Evolutionary conservation across 2,329 filamentous ascomycete genomes (phyloP).

Genomic region (Clonostachys solani): DNA sequence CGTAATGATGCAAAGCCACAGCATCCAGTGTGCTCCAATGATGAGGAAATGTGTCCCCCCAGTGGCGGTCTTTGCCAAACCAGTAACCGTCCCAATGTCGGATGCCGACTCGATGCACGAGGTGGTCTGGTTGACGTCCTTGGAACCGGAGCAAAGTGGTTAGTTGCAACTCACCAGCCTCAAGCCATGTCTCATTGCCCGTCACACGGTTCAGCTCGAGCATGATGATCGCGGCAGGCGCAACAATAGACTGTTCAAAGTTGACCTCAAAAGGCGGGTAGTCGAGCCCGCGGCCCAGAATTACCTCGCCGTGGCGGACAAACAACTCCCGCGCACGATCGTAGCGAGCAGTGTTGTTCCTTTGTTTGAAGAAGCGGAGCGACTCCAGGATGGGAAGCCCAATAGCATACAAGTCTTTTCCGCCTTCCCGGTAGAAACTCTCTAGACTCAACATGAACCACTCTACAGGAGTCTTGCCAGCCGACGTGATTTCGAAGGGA

Average conservation of each 20-base stretch:
- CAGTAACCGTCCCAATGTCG: background rate
- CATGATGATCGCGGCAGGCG: slow-evolving; percentile 1
- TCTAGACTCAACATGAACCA: background rate
- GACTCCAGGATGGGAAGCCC: background rate
- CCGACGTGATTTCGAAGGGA: background rate
- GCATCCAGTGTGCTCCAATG: background rate
- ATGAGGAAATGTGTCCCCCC: background rate
- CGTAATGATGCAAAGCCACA: background rate
- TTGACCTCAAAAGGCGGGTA: background rate
- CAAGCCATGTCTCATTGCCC: slow-evolving; percentile 13
- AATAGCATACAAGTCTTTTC: background rate
- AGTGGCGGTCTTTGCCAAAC: background rate
- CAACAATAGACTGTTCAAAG: background rate
- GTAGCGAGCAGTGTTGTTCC: background rate
- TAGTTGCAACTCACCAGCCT: background rate
- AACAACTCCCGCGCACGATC: background rate
- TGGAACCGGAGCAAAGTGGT: background rate
- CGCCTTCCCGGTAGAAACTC: background rate
- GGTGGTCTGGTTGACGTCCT: background rate
- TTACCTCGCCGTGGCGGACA: background rate
- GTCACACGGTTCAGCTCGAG: background rate
- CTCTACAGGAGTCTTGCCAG: background rate
- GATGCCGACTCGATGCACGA: background rate
- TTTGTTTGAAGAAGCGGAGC: background rate
- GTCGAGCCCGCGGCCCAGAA: background rate